These are phyloP conservation scores for Sporothrix pseudoabietina DNA, from an alignment of 2,329 filamentous ascomycete genomes.

Conservation along the genomic window DNA sequence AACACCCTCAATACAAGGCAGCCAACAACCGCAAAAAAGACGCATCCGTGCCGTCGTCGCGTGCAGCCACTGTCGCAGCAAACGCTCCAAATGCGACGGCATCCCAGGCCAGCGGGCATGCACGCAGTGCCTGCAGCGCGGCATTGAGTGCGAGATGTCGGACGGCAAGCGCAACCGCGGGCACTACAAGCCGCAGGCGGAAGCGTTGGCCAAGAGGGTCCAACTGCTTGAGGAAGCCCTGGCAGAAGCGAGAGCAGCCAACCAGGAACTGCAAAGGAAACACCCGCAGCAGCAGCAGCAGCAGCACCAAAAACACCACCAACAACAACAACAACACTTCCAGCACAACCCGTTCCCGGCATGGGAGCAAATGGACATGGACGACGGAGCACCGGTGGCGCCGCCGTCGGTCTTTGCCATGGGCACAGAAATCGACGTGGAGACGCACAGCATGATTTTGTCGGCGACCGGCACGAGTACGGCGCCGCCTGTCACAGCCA, in stretches of 20 bases:
- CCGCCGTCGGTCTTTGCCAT: slow-evolving; percentile 2
- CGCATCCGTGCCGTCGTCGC: slow-evolving; percentile 30
- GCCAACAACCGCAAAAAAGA: slow-evolving; percentile 19
- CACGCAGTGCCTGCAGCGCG: slow-evolving; percentile 28
- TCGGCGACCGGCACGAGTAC: neutral
- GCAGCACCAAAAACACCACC: neutral
- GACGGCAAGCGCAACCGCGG: slow-evolving; percentile 32
- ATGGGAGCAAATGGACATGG: slow-evolving; percentile 23
- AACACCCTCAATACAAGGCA: neutral
- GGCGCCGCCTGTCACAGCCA: neutral
- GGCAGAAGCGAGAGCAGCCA: slow-evolving; percentile 25
- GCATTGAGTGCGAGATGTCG: slow-evolving; percentile 30
- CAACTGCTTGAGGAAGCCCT: slow-evolving; percentile 23
- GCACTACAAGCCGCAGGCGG: slow-evolving; percentile 32
- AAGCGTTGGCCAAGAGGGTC: slow-evolving; percentile 27
- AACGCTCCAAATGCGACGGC: slow-evolving; percentile 31
- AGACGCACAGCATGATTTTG: slow-evolving; percentile 19
- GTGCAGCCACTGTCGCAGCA: slow-evolving; percentile 32
- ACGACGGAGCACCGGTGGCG: slow-evolving; percentile 11
- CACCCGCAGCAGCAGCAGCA: neutral
- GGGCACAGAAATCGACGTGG: neutral
- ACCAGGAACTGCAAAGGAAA: slow-evolving; percentile 15
- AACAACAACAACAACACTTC: neutral
- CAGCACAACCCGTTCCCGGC: neutral
- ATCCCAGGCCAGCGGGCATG: slow-evolving; percentile 27